Conservation (phyloP, 176 grass and related monocot species). For the Tillandsia fasciculata region DNA sequence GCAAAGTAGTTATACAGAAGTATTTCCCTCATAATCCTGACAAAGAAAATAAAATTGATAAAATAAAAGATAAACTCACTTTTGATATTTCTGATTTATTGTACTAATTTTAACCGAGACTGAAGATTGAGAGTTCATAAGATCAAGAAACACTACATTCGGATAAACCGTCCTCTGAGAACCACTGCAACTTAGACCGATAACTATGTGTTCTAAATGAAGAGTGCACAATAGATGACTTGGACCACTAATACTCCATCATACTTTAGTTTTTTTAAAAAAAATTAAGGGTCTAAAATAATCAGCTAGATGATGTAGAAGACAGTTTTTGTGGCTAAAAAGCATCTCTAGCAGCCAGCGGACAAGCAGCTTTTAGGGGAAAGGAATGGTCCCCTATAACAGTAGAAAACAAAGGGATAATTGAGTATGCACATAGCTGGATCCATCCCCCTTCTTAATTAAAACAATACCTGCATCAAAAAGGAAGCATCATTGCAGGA, state of each 20-base stretch:
- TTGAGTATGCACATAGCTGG: neutral
- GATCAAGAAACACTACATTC: too few species aligned
- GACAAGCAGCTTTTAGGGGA: neutral
- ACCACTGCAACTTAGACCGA: too few species aligned
- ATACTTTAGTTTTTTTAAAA: constrained; percentile 8
- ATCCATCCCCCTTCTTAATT: constrained; percentile 12
- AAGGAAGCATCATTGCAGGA: constrained; percentile 1
- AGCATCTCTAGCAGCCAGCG: neutral
- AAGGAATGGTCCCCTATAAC: neutral
- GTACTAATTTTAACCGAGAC: too few species aligned
- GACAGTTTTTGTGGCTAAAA: constrained; percentile 7
- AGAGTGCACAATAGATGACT: constrained; percentile 13
- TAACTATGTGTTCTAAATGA: neutral
- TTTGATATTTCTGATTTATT: too few species aligned
- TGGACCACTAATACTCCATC: constrained; percentile 18
- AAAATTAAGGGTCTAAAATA: neutral
- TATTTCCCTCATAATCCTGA: too few species aligned
- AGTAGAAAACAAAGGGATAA: neutral
- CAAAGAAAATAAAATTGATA: too few species aligned
- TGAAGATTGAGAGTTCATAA: too few species aligned
- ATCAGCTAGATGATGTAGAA: constrained; percentile 10
- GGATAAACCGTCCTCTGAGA: too few species aligned
- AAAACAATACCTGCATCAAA: constrained; percentile 27
- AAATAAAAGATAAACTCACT: too few species aligned
- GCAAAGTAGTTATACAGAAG: too few species aligned